A percentile compares a stretch with the other conserved stretches of the same genome.
phyloP scores from a whole-genome alignment of 192 early-diverging fungal species.

The Gryganskiella cystojenkinii region DNA sequence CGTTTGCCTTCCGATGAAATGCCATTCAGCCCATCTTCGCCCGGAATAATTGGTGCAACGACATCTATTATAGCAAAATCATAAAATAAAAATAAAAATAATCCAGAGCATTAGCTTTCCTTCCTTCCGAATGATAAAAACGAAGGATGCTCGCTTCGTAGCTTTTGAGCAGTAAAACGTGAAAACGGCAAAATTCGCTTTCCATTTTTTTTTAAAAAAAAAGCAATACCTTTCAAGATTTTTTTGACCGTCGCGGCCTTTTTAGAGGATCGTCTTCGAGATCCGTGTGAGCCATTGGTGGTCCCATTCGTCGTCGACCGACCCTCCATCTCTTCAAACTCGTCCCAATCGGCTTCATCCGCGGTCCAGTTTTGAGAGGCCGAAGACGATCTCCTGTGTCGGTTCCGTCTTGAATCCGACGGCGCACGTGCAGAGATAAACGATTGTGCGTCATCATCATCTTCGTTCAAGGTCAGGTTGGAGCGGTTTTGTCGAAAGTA shows the following conservation, averaged over 20 bases:
- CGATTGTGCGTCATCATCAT: slow-evolving; percentile 29
- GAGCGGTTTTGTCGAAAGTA: slow-evolving; percentile 35
- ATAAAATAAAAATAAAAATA: neutral
- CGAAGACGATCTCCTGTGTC: slow-evolving; percentile 29
- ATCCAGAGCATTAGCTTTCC: too few relatives aligned
- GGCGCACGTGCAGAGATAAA: slow-evolving; percentile 38
- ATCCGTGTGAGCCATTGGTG: too few relatives aligned
- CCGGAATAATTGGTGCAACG: slow-evolving; percentile 16
- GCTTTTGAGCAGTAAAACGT: too few relatives aligned
- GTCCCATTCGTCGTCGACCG: slow-evolving; percentile 5
- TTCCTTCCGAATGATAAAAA: neutral
- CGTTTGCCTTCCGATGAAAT: slow-evolving; percentile 2
- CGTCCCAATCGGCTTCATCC: slow-evolving; percentile 39
- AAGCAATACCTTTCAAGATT: slow-evolving; percentile 33
- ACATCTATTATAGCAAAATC: slow-evolving; percentile 14
- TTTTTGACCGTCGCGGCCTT: slow-evolving; percentile 15
- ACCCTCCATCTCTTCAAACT: slow-evolving; percentile 18
- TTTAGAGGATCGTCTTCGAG: slow-evolving; percentile 10
- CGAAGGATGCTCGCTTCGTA: neutral
- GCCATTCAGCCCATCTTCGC: slow-evolving; percentile 17
- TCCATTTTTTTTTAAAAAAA: too few relatives aligned
- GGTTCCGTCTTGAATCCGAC: slow-evolving; percentile 23
- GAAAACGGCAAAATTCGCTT: too few relatives aligned
- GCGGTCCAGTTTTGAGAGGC: slow-evolving; percentile 44
- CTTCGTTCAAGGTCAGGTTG: slow-evolving; percentile 19